Evolutionary conservation across 371 early-diverging fungal genomes (phyloP).

Genomic region (Funneliformis caledonium): DNA sequence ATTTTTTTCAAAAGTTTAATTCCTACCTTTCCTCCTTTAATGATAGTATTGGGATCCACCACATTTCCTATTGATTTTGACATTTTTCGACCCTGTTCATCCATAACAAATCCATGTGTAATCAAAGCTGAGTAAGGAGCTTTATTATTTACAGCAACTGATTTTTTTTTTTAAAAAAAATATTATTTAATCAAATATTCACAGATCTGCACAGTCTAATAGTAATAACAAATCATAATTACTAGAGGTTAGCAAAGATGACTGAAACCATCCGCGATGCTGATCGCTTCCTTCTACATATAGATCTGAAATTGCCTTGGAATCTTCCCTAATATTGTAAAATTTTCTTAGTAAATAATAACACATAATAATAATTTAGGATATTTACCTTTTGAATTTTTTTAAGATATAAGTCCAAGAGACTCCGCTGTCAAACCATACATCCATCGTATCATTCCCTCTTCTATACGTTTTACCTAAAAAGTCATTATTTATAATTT

Average conservation of each 20-base stretch:
- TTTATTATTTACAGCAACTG: constrained; percentile 75
- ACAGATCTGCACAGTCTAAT: neutral
- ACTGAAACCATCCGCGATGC: constrained; percentile 98
- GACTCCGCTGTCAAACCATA: constrained; percentile 94
- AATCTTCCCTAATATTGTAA: constrained; percentile 30
- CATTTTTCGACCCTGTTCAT: constrained; percentile 92
- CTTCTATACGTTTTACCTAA: constrained; percentile 54
- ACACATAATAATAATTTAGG: neutral
- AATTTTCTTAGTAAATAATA: neutral
- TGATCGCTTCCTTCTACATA: constrained; percentile 96
- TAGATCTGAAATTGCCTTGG: constrained; percentile 75
- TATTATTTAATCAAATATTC: neutral
- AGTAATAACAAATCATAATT: constrained; percentile 24
- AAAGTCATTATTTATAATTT: neutral
- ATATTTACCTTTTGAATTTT: constrained; percentile 45
- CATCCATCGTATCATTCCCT: constrained; percentile 91
- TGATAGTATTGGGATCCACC: constrained; percentile 75
- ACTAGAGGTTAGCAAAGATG: constrained; percentile 85
- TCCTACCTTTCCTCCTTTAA: constrained; percentile 68
- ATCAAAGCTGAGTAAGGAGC: constrained; percentile 85
- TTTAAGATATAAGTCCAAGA: constrained; percentile 79
- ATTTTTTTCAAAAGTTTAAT: neutral
- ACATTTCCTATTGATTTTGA: constrained; percentile 94
- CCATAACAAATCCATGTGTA: constrained; percentile 94
- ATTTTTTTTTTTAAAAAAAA: neutral